These are phyloP conservation scores for Glutinoglossum americanum DNA, from an alignment of 495 filamentous ascomycete genomes.

Conservation along the genomic window DNA sequence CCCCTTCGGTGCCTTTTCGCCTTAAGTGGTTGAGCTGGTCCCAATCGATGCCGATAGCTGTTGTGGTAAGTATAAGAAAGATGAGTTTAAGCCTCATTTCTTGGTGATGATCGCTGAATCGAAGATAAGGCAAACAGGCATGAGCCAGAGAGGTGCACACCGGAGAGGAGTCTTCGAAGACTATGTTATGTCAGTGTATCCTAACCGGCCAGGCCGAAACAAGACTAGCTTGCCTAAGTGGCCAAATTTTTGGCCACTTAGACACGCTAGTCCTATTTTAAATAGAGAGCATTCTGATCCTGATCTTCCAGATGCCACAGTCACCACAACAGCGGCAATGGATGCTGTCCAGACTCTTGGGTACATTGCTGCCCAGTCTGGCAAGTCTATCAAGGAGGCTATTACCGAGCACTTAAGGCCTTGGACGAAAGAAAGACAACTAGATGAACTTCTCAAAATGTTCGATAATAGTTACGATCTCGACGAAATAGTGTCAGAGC, in stretches of 20 bases:
- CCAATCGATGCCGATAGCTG: no score
- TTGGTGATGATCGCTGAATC: no score
- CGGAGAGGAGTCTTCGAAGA: no score
- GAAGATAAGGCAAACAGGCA: no score
- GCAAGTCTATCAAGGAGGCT: no score
- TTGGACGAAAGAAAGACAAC: background rate
- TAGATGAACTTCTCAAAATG: background rate
- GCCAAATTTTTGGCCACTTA: background rate
- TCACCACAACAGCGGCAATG: background rate
- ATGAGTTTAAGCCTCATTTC: no score
- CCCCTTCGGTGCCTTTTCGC: no score
- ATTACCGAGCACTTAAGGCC: background rate
- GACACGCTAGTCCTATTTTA: background rate
- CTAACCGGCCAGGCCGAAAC: background rate
- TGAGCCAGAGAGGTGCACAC: no score
- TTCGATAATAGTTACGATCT: background rate
- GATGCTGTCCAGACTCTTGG: background rate
- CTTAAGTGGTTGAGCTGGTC: no score
- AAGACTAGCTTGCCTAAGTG: background rate
- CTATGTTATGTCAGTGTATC: no score
- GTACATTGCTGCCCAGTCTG: background rate
- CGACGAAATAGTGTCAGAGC: background rate
- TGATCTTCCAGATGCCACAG: background rate
- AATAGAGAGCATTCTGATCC: background rate
- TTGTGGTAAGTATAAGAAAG: no score